Evolutionary conservation across 352 stramenopile genomes (phyloP), one percentile per base, ranked within the genome.

Genomic region (Aphanomyces astaci): DNA sequence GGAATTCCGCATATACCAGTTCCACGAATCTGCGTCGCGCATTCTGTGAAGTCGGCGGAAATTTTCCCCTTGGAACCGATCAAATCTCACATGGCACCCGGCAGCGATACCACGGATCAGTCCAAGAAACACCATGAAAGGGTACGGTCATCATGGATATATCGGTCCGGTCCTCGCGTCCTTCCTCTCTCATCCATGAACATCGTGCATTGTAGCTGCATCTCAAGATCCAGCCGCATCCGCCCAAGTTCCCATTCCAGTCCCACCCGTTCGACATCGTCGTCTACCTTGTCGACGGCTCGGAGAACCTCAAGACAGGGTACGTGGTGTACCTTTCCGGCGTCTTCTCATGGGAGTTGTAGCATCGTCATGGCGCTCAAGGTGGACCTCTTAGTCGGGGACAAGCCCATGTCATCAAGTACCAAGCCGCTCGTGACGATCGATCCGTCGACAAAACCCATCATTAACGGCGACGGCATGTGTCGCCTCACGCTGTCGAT

Each of bases 191-290:
- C 25, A 0, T 24, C 51, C 11, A 39, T 19, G 22, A n/a, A 39
- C 51, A 30, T 32, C 25, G 13, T 59, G 17, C 30, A 19, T 53
- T 64, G 30, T 62, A 87, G 78, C 71, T 93, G 57, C 79, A 81
- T 2, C 67, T 95, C 25, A 95, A 95, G 71, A 92, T 93, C 71
- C 83, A 92, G 73, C 86, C 86, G 2, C 77, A 88, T 33, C 86
- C 86, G 51, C 86, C 86, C 39, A 86, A 92, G 71, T 95, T 95
- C 65, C 86, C 86, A 13, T 95, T 92, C 76, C 86, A 84, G 24
- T 77, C 89, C 73, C 82, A 93, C 59, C 82, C 83, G 43, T 95
- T 95, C 66, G 86, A 95, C 22, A 80, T 95, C 57, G 93, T 84
- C 0, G 82, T 95, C 57, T 95, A 91, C 63, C 81, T 95, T 33